Base-by-base conservation (phyloP, 176 grass and related monocot genomes). In the Triticum urartu region DNA sequence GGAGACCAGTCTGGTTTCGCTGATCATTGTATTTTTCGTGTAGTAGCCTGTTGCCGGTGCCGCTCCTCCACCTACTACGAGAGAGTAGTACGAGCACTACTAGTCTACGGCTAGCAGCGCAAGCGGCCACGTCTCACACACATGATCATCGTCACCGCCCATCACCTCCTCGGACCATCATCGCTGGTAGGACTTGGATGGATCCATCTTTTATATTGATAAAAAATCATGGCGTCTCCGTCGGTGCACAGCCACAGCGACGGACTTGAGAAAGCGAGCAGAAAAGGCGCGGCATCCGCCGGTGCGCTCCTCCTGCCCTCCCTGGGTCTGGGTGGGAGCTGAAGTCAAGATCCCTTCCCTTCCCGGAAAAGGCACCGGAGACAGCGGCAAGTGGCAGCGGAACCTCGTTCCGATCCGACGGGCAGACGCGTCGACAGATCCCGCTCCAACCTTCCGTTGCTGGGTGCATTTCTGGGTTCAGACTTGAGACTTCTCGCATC, bases 191-290 rank as follows among this genome's bases (percentile, higher is more conserved):
- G 72, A 78, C 77, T 7, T 59, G 52, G 54, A 52, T 17, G 48
- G 48, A 52, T 52, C 48, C 48, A 52, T 26, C 26, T 26, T 26
- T 26, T 26, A 25, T 25, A 26, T 26, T 26, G 26, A 26, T 26
- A 26, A 26, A 26, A 26, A 88, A 70, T 75, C 43, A 25, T 68
- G 77, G 68, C 77, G 68, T 76, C 60, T 85, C 78, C 70, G 88
- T 86, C 70, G 83, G 83, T 81, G 82, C 88, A 36, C 67, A 4
- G 25, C 9, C 76, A 28, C 35, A 72, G 20, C 9, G 34, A 39
- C 34, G 11, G 4, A 54, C 50, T 1, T 1, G 1, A 1, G 48
- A 52, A 52, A 18, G 48, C 47, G 66, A 21, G 8, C 50, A 21
- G 1, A 21, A 59, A 21, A 59, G 18, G 54, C 6, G 54, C 5